Percentiles rank a stretch among this genome's conserved stretches.
Conservation (phyloP, 768 basidiomycete genomes). For the Termitomyces sp. region DNA sequence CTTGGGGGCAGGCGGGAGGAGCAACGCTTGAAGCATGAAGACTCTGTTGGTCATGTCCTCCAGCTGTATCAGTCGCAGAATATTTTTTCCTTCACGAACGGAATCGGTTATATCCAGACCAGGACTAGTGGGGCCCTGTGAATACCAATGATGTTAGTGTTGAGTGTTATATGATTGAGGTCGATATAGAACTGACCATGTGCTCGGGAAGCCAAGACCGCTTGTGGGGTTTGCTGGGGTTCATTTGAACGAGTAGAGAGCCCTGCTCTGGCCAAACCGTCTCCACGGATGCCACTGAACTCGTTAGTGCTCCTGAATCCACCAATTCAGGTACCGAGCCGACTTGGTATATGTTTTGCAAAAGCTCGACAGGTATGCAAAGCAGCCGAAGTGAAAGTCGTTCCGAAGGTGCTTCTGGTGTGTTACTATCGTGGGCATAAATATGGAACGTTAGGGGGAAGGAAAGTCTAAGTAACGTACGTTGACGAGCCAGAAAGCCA, state of each 20-base stretch:
- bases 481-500: slow-evolving; percentile 23
- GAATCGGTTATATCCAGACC: slow-evolving; percentile 36
- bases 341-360: slow-evolving; percentile 17
- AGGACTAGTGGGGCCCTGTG: slow-evolving; percentile 24
- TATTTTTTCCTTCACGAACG: slow-evolving; percentile 41
- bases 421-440: neutral
- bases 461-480: slow-evolving; percentile 11
- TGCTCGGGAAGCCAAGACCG: slow-evolving; percentile 40
- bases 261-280: slow-evolving; percentile 44
- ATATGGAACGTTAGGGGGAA: neutral
- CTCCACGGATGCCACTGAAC: slow-evolving; percentile 19
- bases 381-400: slow-evolving; percentile 29
- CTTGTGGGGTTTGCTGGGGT: slow-evolving; percentile 27
- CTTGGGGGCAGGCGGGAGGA: neutral
- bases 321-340: slow-evolving; percentile 7
- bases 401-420: neutral
- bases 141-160: neutral
- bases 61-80: slow-evolving; percentile 48
- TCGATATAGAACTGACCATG: slow-evolving; percentile 30
- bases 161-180: neutral
- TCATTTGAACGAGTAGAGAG: slow-evolving; percentile 41
- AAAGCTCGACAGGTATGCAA: slow-evolving; percentile 25
- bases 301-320: slow-evolving; percentile 21
- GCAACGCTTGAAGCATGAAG: slow-evolving; percentile 41
- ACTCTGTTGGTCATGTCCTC: slow-evolving; percentile 34